phyloP scores from a whole-genome alignment of 1,284 basidiomycete genomes.

The Phenoliferia sp. region DNA sequence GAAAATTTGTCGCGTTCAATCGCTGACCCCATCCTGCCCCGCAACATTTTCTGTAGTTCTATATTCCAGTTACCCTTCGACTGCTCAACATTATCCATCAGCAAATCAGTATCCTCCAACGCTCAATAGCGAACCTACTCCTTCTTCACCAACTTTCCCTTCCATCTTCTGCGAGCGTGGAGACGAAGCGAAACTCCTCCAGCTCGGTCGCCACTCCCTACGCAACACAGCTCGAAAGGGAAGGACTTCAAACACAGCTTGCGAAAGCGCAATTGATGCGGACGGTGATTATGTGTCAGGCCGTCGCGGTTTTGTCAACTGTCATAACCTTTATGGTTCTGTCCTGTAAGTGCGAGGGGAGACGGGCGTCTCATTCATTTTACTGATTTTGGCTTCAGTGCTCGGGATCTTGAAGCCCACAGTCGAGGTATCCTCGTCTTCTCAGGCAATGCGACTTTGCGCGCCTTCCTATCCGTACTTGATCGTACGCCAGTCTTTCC shows the following conservation, averaged over 20 bases:
- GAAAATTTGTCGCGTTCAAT: not conserved
- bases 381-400: not conserved
- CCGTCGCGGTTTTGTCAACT: not conserved
- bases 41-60: not conserved
- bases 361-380: not conserved
- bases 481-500: not conserved
- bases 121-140: not conserved
- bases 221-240: not conserved
- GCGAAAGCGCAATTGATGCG: not conserved
- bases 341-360: not conserved
- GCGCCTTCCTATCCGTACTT: not conserved
- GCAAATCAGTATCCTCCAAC: not conserved
- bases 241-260: not conserved
- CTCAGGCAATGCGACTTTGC: not conserved
- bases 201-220: not conserved
- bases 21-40: too few species aligned
- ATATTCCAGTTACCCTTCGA: not conserved
- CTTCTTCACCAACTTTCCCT: not conserved
- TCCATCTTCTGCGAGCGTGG: too few species aligned
- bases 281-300: not conserved
- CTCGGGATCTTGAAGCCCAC: not conserved
- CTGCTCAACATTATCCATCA: not conserved
- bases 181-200: too few species aligned
- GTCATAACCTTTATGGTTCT: not conserved
- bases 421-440: not conserved